phyloP scores from a whole-genome alignment of 768 basidiomycete species.

The Jaapia argillacea region DNA sequence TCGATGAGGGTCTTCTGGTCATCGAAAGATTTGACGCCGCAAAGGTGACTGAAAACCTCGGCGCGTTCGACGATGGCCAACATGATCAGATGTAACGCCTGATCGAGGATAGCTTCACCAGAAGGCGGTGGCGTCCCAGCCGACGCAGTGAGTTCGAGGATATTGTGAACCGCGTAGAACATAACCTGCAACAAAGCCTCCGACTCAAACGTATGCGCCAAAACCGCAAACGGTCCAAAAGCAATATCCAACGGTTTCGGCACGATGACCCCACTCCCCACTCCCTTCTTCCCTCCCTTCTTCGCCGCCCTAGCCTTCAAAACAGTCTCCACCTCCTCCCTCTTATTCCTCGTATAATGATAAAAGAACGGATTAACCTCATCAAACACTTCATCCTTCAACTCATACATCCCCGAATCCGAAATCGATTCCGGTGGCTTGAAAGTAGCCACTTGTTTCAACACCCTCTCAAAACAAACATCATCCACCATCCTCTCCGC shows the following conservation, averaged over 20 bases:
- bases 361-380: constrained; percentile 95
- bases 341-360: constrained; percentile 89
- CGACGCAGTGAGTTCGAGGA: constrained; percentile 54
- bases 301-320: constrained; percentile 60
- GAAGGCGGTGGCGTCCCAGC: constrained; percentile 57
- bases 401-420: constrained; percentile 81
- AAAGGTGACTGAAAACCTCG: constrained; percentile 47
- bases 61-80: constrained; percentile 70
- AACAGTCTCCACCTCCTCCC: constrained; percentile 82
- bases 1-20: constrained; percentile 56
- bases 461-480: constrained; percentile 67
- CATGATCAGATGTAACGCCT: constrained; percentile 80
- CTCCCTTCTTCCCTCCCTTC: constrained; percentile 46
- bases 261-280: constrained; percentile 60
- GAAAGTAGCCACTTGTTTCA: constrained; percentile 75
- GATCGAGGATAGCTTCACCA: constrained; percentile 85
- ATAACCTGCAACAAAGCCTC: constrained; percentile 71
- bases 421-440: constrained; percentile 66
- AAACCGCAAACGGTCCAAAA: constrained; percentile 55
- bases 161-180: constrained; percentile 74
- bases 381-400: constrained; percentile 72
- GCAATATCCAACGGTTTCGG: constrained; percentile 61
- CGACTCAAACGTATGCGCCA: constrained; percentile 58
- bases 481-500: constrained; percentile 86
- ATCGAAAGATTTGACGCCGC: constrained; percentile 44